Evolutionary conservation across 495 filamentous ascomycete species (phyloP), one percentile per base, ranked within the genome.

Genomic region (Aspergillus taichungensis): DNA sequence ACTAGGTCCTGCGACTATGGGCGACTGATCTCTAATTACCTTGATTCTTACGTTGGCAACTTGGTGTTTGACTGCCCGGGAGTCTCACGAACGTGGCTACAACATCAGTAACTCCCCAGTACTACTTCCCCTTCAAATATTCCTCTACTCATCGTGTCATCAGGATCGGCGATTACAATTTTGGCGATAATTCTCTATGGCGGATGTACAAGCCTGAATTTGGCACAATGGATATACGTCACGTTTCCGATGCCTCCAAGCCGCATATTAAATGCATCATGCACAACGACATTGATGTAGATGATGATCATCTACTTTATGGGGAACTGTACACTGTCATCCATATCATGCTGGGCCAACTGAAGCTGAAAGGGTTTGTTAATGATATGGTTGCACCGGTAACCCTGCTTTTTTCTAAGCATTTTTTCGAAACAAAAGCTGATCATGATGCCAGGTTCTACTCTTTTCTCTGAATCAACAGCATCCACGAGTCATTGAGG

Each of bases 211-310:
- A 40, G 45, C 45, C 45, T 35, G 45, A 34, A 24, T 47, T 40
- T 47, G 45, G 45, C 30, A 39, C 34, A 6, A 40, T 40, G 6
- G 31, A 8, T 11, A 41, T 47, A 27, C 11, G 13, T 7, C 34
- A 47, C 35, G 34, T 47, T 28, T 31, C 34, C 3, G 37, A 37
- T 5, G 13, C 35, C 31, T 37, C 40, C 12, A 36, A 28, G 32
- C 50, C 50, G 35, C 50, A 52, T 35, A 37, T 47, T 8, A 52
- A 52, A 48, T 40, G 31, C 33, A 48, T 52, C 10, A 48, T 48
- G 38, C 33, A 52, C 32, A 52, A 52, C 13, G 35, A 52, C 14
- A 8, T 52, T 13, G 36, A 39, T 27, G 39, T 28, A 6, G 40
- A 36, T 34, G 50, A 52, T 29, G 12, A 8, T 43, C 45, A 41